Conservation (phyloP, 2,329 filamentous ascomycete species). For the Hawksworthiomyces lignivorus region DNA sequence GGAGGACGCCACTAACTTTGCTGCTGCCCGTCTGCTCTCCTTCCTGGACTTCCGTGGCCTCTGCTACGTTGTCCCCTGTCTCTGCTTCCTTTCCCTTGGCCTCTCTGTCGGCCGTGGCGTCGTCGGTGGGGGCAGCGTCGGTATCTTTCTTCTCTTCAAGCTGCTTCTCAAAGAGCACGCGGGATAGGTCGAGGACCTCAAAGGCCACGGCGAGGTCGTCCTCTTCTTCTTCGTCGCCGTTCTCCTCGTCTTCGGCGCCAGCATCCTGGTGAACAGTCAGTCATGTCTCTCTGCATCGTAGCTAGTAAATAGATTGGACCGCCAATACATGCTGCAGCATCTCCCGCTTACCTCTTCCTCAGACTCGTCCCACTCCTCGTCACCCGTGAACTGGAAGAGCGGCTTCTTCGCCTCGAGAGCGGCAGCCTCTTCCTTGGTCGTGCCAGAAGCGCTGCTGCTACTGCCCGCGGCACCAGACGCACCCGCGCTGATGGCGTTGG, state of each 20-base stretch:
- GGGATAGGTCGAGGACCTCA: slow-evolving; percentile 75
- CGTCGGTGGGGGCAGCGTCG: neutral
- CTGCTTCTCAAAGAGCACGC: slow-evolving; percentile 53
- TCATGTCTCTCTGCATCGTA: too few species aligned
- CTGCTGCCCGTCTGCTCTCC: too few species aligned
- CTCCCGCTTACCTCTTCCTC: slow-evolving; percentile 60
- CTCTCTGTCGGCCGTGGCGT: slow-evolving; percentile 9
- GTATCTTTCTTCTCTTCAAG: slow-evolving; percentile 32
- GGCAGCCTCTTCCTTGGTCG: slow-evolving; percentile 21
- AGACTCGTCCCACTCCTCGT: slow-evolving; percentile 84
- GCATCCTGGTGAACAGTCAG: too few species aligned
- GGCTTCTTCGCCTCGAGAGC: slow-evolving; percentile 54
- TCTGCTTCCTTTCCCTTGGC: slow-evolving; percentile 24
- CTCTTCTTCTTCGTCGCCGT: slow-evolving; percentile 47
- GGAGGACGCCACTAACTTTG: slow-evolving; percentile 28
- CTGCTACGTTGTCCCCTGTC: slow-evolving; percentile 23
- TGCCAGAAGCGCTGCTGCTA: slow-evolving; percentile 3
- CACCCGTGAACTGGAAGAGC: slow-evolving; percentile 85
- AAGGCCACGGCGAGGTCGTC: slow-evolving; percentile 75
- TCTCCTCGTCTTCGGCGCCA: slow-evolving; percentile 23
- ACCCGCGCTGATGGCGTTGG: slow-evolving; percentile 34
- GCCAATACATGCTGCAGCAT: too few species aligned
- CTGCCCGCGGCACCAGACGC: neutral
- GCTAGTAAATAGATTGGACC: too few species aligned
- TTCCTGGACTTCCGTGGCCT: slow-evolving; percentile 13